Conservation (phyloP, 139 green algal species). For the Volvox africanus region DNA sequence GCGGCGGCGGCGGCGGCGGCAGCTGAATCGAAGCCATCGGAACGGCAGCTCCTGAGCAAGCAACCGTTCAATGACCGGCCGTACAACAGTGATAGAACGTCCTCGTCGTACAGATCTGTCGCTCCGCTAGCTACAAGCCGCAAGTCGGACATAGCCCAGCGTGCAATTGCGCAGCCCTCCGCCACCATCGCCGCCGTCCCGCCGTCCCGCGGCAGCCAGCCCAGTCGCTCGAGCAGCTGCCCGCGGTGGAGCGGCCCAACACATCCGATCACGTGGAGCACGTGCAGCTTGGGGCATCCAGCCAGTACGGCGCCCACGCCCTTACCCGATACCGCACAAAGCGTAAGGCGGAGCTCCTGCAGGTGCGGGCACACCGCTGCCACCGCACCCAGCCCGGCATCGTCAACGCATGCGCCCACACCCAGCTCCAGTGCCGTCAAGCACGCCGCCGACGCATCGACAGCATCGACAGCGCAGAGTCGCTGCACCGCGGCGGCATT, state of each 20-base stretch:
- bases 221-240: conserved; percentile 39
- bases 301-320: conserved; percentile 21
- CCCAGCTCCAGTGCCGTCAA: conserved; percentile 16
- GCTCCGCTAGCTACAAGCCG: conserved; percentile 1
- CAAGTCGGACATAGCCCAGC: conserved; percentile 40
- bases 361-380: conserved; percentile 37
- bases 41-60: background rate
- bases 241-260: background rate
- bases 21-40: background rate
- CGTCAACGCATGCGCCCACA: conserved; percentile 30
- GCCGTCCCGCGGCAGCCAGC: background rate
- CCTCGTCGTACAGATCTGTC: conserved; percentile 11
- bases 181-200: too few species aligned
- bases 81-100: conserved; percentile 32
- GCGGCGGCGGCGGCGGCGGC: background rate
- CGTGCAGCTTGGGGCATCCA: conserved; percentile 33
- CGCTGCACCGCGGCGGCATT: background rate
- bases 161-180: background rate
- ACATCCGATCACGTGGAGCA: conserved; percentile 39
- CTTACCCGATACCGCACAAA: conserved; percentile 40
- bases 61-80: background rate
- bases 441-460: background rate
- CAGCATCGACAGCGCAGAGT: background rate
- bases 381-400: conserved; percentile 29
- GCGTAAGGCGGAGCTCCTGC: conserved; percentile 40